These are phyloP conservation scores for Schwanniomyces occidentalis DNA, from an alignment of 805 yeast species.

Conservation along the genomic window DNA sequence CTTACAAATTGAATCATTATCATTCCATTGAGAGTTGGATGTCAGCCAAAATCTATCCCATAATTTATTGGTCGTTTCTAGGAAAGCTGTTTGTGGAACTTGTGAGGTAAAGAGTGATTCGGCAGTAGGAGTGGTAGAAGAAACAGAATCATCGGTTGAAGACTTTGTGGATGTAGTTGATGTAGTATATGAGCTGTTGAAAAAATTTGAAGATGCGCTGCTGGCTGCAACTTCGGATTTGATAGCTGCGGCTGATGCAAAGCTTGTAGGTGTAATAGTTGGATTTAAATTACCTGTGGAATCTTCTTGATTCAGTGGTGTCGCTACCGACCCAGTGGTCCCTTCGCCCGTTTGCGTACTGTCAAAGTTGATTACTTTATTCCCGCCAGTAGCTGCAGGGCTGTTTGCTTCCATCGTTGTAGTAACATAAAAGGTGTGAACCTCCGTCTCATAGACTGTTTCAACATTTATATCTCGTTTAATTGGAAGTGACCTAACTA, in stretches of 20 bases:
- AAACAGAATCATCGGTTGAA: not conserved
- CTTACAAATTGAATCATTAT: slow-evolving; percentile 20
- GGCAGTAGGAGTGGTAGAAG: not conserved
- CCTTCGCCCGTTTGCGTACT: too few relatives aligned
- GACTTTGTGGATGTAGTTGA: not conserved
- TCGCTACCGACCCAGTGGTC: too few relatives aligned
- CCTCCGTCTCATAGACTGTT: not conserved
- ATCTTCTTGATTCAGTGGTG: too few relatives aligned
- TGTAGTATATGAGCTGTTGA: not conserved
- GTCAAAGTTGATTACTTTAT: too few relatives aligned
- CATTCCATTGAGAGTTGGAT: slow-evolving; percentile 13
- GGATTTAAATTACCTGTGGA: too few relatives aligned
- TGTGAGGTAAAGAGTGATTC: not conserved
- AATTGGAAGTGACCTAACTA: not conserved
- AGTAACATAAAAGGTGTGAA: slow-evolving; percentile 1
- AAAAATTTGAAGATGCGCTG: not conserved
- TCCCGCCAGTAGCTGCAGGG: too few relatives aligned
- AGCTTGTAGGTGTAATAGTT: too few relatives aligned
- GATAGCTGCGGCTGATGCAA: too few relatives aligned
- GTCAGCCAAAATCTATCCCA: slow-evolving; percentile 25
- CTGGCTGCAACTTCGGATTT: too few relatives aligned
- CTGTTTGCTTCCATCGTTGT: too few relatives aligned
- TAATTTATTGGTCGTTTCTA: slow-evolving; percentile 9
- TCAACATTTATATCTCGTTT: not conserved
- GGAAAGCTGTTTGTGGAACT: slow-evolving; percentile 1